Conservation (phyloP, 441 rosid genomes). For the Hura crepitans region DNA sequence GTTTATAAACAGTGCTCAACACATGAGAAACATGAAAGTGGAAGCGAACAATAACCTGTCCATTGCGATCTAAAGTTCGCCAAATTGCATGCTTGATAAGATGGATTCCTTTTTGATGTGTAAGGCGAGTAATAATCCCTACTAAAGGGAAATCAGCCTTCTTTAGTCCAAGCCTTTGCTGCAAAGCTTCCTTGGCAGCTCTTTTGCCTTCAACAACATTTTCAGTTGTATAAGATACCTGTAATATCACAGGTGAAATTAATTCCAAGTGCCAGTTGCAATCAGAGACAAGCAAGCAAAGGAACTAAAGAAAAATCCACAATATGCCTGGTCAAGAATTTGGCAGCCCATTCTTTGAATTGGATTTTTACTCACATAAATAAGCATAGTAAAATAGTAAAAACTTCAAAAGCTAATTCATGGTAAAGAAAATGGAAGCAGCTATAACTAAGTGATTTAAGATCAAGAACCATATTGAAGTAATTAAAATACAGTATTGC, state of each 20-base stretch:
- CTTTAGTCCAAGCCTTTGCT: slow-evolving; percentile 67
- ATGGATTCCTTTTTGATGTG: slow-evolving; percentile 97
- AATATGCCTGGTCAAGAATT: slow-evolving; percentile 7
- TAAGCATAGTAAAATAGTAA: not conserved
- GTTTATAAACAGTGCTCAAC: not conserved
- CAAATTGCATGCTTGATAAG: slow-evolving; percentile 89
- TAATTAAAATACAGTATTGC: not conserved
- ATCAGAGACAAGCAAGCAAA: not conserved
- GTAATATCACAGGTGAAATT: slow-evolving; percentile 18
- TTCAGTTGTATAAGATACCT: slow-evolving; percentile 77
- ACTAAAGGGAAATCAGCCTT: slow-evolving; percentile 67
- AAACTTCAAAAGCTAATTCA: not conserved
- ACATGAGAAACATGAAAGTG: not conserved
- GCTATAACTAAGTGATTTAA: not conserved
- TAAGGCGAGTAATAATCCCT: slow-evolving; percentile 84
- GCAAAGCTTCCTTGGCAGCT: slow-evolving; percentile 88
- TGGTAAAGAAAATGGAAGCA: not conserved
- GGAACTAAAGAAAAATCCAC: not conserved
- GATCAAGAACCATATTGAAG: not conserved
- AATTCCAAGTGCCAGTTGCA: not conserved
- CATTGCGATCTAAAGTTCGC: slow-evolving; percentile 73
- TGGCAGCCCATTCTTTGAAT: not conserved
- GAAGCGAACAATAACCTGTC: slow-evolving; percentile 55
- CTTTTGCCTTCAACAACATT: slow-evolving; percentile 84
- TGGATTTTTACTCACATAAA: not conserved